Base-by-base conservation (phyloP, 2,329 filamentous ascomycete species). In the Amauroascus niger region DNA sequence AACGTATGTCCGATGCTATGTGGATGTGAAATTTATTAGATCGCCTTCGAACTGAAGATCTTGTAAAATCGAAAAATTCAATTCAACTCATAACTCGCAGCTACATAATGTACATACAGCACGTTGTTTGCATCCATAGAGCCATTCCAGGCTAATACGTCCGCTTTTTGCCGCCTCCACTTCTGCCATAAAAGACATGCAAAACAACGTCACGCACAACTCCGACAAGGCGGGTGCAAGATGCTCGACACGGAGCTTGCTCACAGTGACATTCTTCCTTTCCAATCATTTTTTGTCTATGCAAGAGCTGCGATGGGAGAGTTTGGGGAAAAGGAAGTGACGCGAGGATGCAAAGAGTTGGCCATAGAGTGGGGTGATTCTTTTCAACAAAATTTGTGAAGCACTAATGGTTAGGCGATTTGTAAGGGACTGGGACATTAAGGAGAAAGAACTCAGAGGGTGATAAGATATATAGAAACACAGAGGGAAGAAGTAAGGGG, bases 311-410 rank as follows among this genome's bases (percentile, higher is more conserved):
- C 20, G 48, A 41, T 43, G 30, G 48, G 26, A 22, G 40, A 33
- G n/a, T 22, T 30, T 22, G 11, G 6, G 39, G 41, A 43, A 49
- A 39, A 20, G 26, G 49, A 44, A 28, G 47, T 47, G 32, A 41
- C 28, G 44, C 13, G 33, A 43, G 43, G 30, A 18, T 22, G 13
- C 45, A 24, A 40, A 18, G 14, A n/a, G n/a, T 37, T 35, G 30
- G 30, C 18, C 6, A 48, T 44, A 39, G 51, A 54, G 51, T 54
- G 52, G 55, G 49, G 51, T 46, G 46, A 30, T 22, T 44, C 40
- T 53, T 52, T 37, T 20, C 46, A 57, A 24, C 41, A 33, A 14
- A 24, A 35, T 48, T 52, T 18, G 18, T 9, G 4, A 43, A 37
- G 16, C 28, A 30, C 35, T 26, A 41, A 33, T 14, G 16, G 30